Evolutionary conservation across 108 stramenopile species (phyloP).

Genomic region (Cylindrotheca fusiformis): DNA sequence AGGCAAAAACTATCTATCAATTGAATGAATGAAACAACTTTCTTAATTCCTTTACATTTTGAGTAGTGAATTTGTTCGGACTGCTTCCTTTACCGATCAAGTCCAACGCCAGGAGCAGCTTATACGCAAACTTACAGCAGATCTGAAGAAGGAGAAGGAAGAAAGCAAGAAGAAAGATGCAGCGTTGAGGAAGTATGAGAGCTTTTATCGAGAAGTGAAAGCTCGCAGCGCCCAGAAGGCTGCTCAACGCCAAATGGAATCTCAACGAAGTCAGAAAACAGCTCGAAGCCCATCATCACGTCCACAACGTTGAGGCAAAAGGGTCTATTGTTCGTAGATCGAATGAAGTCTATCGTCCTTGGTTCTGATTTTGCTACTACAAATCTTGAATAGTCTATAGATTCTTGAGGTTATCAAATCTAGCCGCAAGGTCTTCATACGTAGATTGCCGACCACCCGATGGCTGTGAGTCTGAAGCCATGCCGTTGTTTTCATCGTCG

Average conservation of each 20-base stretch:
- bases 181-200: conserved; percentile 83
- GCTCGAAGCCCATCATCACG: conserved; percentile 1
- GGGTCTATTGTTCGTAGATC: no score
- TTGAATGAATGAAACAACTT: no score
- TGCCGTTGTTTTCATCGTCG: conserved; percentile 15
- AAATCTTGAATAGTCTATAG: conserved; percentile 16
- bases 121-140: conserved; percentile 72
- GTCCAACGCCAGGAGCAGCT: conserved; percentile 71
- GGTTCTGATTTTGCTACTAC: no score
- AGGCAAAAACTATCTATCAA: no score
- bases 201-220: conserved; percentile 85
- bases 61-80: conserved; percentile 35
- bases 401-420: conserved; percentile 69
- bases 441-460: conserved; percentile 18
- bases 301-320: no score
- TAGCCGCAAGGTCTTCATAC: conserved; percentile 70
- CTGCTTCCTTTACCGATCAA: conserved; percentile 37
- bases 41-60: neutral
- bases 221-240: conserved; percentile 70
- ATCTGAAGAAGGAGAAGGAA: conserved; percentile 80
- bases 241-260: conserved; percentile 46
- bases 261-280: conserved; percentile 25
- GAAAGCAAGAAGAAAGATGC: conserved; percentile 83
- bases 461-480: conserved; percentile 6
- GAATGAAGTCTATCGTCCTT: no score